Percentiles rank a stretch among this genome's conserved stretches.
These are phyloP conservation scores for Rhodotorula sp. DNA, from an alignment of 1,284 basidiomycete genomes.

Conservation along the genomic window DNA sequence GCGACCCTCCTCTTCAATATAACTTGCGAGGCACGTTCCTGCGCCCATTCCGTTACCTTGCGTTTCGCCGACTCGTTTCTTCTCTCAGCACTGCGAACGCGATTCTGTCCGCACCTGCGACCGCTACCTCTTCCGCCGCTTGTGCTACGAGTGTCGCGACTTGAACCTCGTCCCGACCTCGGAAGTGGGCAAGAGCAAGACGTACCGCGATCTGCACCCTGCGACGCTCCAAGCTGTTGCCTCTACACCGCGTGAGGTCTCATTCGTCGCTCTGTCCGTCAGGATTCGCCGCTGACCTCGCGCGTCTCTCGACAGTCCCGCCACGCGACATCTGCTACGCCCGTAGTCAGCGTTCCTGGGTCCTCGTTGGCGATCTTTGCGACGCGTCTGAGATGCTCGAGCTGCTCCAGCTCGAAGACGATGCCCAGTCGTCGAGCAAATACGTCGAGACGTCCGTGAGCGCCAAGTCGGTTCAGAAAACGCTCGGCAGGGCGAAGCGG, in stretches of 20 bases:
- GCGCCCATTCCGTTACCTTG: background rate
- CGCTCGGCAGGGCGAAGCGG: background rate
- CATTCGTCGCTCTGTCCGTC: background rate
- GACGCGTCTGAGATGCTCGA: background rate
- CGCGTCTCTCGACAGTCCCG: background rate
- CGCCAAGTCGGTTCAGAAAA: no score
- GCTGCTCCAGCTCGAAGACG: constrained; percentile 1
- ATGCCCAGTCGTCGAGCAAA: no score
- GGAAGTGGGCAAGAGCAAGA: background rate
- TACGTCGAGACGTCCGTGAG: no score
- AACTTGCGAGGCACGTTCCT: constrained; percentile 1
- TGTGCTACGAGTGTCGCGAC: constrained; percentile 4
- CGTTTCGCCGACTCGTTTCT: background rate
- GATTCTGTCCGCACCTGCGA: background rate
- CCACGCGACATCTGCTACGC: background rate
- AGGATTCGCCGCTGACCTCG: no score
- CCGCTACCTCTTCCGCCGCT: background rate
- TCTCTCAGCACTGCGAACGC: background rate
- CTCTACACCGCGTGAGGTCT: background rate
- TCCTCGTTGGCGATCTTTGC: background rate
- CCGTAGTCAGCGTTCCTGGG: background rate
- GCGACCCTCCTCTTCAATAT: background rate
- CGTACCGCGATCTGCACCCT: background rate
- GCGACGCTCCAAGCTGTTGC: background rate
- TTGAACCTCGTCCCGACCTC: background rate